These are phyloP conservation scores for Warburgia ugandensis DNA, from an alignment of 164 flowering plant species.

Conservation along the genomic window DNA sequence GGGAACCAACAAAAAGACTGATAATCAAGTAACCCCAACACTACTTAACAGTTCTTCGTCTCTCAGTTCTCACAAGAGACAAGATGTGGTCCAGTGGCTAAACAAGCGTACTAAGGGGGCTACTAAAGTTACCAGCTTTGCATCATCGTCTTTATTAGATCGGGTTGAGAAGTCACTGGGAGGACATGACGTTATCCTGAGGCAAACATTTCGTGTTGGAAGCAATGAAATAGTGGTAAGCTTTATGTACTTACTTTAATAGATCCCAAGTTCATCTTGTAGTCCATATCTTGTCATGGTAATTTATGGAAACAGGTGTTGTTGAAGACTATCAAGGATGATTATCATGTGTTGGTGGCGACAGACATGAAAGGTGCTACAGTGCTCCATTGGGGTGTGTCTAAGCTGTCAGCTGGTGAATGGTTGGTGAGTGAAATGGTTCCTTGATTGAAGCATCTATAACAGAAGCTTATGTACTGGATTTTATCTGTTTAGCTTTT, in stretches of 20 bases:
- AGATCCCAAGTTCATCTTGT: no score
- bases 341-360: slow-evolving; percentile 27
- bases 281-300: no score
- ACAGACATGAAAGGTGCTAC: slow-evolving; percentile 22
- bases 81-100: slow-evolving; percentile 32
- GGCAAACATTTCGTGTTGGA: slow-evolving; percentile 23
- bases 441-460: no score
- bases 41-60: slow-evolving; percentile 9
- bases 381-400: slow-evolving; percentile 42
- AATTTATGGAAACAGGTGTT: slow-evolving; percentile 18
- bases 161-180: slow-evolving; percentile 29
- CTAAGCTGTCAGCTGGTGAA: slow-evolving; percentile 28
- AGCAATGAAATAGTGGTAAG: slow-evolving; percentile 31
- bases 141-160: slow-evolving; percentile 15
- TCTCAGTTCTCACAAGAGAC: slow-evolving; percentile 11
- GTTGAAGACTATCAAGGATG: slow-evolving; percentile 16
- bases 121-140: slow-evolving; percentile 9
- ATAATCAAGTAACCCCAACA: slow-evolving; percentile 8
- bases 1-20: slow-evolving; percentile 6
- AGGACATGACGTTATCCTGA: slow-evolving; percentile 19
- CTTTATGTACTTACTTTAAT: not conserved
- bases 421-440: slow-evolving; percentile 33
- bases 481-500: not conserved
- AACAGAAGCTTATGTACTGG: not conserved
- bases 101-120: slow-evolving; percentile 12